Evolutionary conservation across 495 filamentous ascomycete genomes (phyloP).

Genomic region (Aspergillus baeticus): DNA sequence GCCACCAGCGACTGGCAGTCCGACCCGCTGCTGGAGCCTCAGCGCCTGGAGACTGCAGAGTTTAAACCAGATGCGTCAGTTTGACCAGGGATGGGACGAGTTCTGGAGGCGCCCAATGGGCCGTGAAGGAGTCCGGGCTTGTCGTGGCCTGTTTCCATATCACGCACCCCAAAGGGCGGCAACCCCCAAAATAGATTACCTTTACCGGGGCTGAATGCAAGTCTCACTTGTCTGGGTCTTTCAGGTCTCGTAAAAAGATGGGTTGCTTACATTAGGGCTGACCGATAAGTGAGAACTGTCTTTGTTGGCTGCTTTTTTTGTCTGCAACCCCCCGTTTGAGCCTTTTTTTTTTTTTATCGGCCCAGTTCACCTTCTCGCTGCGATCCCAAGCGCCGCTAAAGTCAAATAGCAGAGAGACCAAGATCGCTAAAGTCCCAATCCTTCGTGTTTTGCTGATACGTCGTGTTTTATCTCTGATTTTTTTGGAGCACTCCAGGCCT

Average conservation of each 20-base stretch:
- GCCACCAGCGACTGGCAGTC: too few relatives aligned
- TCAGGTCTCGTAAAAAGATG: neutral
- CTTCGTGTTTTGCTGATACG: neutral
- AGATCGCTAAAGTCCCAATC: neutral
- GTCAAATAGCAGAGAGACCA: neutral
- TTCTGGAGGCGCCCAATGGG: constrained; percentile 1
- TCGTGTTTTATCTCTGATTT: neutral
- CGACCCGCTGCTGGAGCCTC: constrained; percentile 5
- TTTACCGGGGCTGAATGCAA: constrained; percentile 11
- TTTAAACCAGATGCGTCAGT: neutral
- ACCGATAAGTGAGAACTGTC: neutral
- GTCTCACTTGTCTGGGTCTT: constrained; percentile 13
- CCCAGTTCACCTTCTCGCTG: neutral
- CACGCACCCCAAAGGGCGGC: neutral
- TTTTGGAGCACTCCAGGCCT: neutral
- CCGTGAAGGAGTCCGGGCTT: neutral
- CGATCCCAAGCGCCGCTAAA: neutral
- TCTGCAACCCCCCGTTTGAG: neutral
- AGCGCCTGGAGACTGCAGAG: neutral
- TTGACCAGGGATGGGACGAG: neutral
- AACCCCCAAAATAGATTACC: constrained; percentile 1
- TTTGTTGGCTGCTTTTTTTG: neutral
- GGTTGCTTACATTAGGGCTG: constrained; percentile 7
- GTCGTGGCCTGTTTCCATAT: neutral
- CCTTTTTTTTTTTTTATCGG: neutral